Conservation (phyloP, 768 basidiomycete species). For the Tricholoma sp. region DNA sequence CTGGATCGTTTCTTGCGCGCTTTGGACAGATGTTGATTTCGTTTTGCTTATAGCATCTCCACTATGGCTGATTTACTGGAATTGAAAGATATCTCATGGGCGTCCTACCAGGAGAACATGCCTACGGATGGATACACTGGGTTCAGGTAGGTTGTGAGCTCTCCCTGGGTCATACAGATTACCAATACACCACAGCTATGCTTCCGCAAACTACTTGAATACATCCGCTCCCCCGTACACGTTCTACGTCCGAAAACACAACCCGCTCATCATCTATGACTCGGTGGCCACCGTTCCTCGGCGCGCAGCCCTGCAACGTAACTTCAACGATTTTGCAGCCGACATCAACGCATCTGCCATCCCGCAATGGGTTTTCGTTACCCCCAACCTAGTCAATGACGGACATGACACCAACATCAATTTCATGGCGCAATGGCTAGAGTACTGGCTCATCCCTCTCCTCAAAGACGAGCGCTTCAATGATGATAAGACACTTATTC, state of each 20-base stretch:
- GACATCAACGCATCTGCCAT: conserved; percentile 46
- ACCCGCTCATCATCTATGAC: conserved; percentile 46
- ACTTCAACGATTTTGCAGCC: conserved; percentile 58
- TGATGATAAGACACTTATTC: conserved; percentile 45
- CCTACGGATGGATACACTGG: conserved; percentile 43
- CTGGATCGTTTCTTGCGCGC: background rate
- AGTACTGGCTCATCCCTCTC: conserved; percentile 47
- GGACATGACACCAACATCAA: conserved; percentile 55
- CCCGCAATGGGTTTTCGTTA: conserved; percentile 59
- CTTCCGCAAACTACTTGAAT: background rate
- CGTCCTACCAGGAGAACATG: conserved; percentile 57
- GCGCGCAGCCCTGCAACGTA: conserved; percentile 43
- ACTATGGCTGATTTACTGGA: conserved; percentile 60
- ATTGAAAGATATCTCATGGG: conserved; percentile 52
- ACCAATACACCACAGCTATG: background rate
- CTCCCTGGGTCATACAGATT: too few relatives aligned
- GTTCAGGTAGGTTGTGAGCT: conserved; percentile 22
- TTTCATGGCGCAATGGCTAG: conserved; percentile 41
- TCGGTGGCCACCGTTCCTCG: conserved; percentile 37
- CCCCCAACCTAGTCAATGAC: conserved; percentile 59
- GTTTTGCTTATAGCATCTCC: conserved; percentile 27
- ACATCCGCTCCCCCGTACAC: background rate
- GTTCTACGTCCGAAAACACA: conserved; percentile 9
- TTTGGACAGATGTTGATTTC: background rate
- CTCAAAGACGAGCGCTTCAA: conserved; percentile 51